Percentiles rank a stretch among this genome's conserved stretches.
Conservation (phyloP, 495 filamentous ascomycete species). For the Daldinia decipiens region DNA sequence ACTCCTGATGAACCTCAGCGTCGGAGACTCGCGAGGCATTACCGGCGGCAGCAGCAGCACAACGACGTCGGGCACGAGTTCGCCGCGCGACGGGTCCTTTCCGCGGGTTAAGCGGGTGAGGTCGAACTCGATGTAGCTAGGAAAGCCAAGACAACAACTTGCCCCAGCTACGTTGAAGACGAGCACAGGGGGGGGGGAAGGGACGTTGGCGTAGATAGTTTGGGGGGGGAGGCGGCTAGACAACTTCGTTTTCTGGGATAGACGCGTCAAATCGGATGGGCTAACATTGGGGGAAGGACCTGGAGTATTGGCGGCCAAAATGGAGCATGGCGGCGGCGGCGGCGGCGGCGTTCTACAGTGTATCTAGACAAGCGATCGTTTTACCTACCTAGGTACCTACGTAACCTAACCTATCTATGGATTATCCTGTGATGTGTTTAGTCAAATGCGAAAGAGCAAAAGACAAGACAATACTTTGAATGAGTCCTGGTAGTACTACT, state of each 20-base stretch:
- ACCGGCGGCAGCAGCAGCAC: conserved; percentile 8
- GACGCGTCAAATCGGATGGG: background rate
- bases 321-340: background rate
- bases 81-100: conserved; percentile 25
- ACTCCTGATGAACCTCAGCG: conserved; percentile 65
- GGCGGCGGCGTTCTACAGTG: background rate
- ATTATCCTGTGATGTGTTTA: background rate
- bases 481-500: background rate
- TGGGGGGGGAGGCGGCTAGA: background rate
- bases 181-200: background rate
- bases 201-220: background rate
- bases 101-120: conserved; percentile 50
- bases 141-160: background rate
- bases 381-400: background rate
- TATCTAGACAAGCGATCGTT: background rate
- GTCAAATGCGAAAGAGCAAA: background rate
- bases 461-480: background rate
- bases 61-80: conserved; percentile 16
- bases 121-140: conserved; percentile 51
- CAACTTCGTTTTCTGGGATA: background rate
- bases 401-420: background rate
- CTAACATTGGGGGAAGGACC: background rate
- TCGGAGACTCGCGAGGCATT: conserved; percentile 50
- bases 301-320: background rate
- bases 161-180: background rate